These are phyloP conservation scores for Cardiospermum halicacabum DNA, from an alignment of 345 rosid genomes.

Conservation along the genomic window DNA sequence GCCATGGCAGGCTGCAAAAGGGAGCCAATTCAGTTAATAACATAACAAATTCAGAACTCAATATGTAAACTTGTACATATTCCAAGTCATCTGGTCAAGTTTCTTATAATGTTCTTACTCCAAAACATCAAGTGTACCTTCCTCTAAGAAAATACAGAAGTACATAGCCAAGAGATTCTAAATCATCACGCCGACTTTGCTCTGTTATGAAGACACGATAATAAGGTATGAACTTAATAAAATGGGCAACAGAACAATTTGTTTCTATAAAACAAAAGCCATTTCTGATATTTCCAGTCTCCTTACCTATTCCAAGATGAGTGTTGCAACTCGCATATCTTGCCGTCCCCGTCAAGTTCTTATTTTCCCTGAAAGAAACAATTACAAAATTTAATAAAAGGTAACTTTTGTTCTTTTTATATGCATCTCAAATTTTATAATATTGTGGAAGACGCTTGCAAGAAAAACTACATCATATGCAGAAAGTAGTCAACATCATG, in stretches of 20 bases:
- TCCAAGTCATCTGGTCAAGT: background rate
- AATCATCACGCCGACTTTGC: constrained; percentile 80
- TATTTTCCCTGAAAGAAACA: constrained; percentile 68
- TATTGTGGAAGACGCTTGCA: background rate
- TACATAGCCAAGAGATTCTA: constrained; percentile 75
- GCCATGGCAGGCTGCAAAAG: constrained; percentile 81
- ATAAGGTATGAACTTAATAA: constrained; percentile 1
- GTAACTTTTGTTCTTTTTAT: background rate
- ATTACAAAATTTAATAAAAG: background rate
- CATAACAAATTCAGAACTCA: background rate
- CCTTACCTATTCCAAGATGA: constrained; percentile 93
- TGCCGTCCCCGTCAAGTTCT: constrained; percentile 94
- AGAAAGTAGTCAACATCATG: background rate
- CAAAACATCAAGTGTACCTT: constrained; percentile 44
- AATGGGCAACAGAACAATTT: background rate
- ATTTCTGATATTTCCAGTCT: constrained; percentile 1
- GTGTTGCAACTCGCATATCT: constrained; percentile 97
- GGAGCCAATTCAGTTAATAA: constrained; percentile 15
- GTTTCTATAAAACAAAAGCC: background rate
- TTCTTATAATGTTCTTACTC: background rate
- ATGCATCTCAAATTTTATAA: background rate
- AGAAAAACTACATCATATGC: background rate
- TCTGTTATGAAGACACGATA: constrained; percentile 29
- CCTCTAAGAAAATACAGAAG: constrained; percentile 82
- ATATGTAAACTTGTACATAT: background rate